phyloP scores from a whole-genome alignment of 2,329 filamentous ascomycete species.

The Epicoccum nigrum region DNA sequence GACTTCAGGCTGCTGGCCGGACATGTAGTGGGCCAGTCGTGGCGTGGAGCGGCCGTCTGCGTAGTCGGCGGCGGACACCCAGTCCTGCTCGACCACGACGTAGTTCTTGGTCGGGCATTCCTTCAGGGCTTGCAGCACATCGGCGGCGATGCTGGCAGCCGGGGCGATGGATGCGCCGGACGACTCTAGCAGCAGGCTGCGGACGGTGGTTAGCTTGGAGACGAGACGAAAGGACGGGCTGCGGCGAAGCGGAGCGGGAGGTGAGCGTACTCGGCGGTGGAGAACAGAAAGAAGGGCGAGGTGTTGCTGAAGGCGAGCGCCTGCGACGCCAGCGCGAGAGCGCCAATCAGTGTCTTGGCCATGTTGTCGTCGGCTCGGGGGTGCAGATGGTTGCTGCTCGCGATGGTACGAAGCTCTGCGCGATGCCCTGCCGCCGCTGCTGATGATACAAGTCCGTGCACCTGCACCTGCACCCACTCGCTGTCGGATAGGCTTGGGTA shows the following conservation, averaged over 20 bases:
- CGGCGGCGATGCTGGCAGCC: constrained; percentile 50
- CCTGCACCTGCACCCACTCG: no score
- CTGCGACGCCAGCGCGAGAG: constrained; percentile 58
- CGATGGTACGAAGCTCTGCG: not conserved
- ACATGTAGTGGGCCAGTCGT: constrained; percentile 60
- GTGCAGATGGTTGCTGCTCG: constrained; percentile 18
- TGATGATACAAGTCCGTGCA: not conserved
- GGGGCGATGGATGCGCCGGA: constrained; percentile 48
- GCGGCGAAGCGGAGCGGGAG: no score
- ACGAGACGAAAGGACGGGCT: constrained; percentile 13
- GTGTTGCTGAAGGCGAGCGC: constrained; percentile 81
- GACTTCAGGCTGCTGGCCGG: constrained; percentile 56
- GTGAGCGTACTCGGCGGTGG: constrained; percentile 76
- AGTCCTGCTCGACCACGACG: constrained; percentile 77
- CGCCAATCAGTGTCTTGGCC: constrained; percentile 55
- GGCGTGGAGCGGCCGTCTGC: constrained; percentile 58
- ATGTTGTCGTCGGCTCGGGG: constrained; percentile 33
- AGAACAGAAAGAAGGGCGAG: constrained; percentile 88
- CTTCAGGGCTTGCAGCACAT: constrained; percentile 58
- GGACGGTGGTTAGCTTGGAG: constrained; percentile 29
- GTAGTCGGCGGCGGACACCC: constrained; percentile 74
- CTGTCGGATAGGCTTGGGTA: no score
- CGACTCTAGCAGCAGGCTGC: constrained; percentile 37
- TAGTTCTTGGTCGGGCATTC: constrained; percentile 77
- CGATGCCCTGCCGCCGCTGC: constrained; percentile 15